These are phyloP conservation scores for Pilobolus umbonatus DNA, from an alignment of 192 early-diverging fungal genomes.

Conservation along the genomic window DNA sequence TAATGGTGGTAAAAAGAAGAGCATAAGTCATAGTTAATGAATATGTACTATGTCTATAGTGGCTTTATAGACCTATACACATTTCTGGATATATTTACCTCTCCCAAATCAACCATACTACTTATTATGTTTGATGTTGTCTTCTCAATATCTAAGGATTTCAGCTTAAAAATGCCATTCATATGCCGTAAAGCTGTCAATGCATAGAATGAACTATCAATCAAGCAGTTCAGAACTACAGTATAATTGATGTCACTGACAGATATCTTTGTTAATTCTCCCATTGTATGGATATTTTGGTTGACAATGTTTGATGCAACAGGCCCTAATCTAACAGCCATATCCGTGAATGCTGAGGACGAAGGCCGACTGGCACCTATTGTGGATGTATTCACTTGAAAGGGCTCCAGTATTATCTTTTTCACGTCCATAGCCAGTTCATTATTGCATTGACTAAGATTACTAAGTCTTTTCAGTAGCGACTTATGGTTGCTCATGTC, in stretches of 20 bases:
- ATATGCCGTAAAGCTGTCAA: constrained; percentile 24
- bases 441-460: constrained; percentile 9
- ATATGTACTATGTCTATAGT: background rate
- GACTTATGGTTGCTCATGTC: too few species aligned
- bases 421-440: background rate
- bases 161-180: constrained; percentile 19
- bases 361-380: constrained; percentile 6
- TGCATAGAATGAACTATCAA: constrained; percentile 33
- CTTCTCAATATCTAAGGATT: constrained; percentile 47
- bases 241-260: background rate
- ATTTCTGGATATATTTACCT: constrained; percentile 29
- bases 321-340: constrained; percentile 7
- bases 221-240: constrained; percentile 17
- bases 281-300: constrained; percentile 22
- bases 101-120: constrained; percentile 45
- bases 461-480: background rate
- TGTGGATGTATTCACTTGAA: constrained; percentile 3
- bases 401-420: constrained; percentile 10
- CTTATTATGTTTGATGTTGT: constrained; percentile 45
- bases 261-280: background rate
- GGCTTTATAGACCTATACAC: background rate
- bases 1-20: constrained; percentile 18
- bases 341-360: background rate
- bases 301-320: constrained; percentile 25
- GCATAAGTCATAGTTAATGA: too few species aligned